Percentiles rank a stretch among this genome's conserved stretches.
Conservation (phyloP, 176 grass and related monocot genomes). For the Oryza coarctata region DNA sequence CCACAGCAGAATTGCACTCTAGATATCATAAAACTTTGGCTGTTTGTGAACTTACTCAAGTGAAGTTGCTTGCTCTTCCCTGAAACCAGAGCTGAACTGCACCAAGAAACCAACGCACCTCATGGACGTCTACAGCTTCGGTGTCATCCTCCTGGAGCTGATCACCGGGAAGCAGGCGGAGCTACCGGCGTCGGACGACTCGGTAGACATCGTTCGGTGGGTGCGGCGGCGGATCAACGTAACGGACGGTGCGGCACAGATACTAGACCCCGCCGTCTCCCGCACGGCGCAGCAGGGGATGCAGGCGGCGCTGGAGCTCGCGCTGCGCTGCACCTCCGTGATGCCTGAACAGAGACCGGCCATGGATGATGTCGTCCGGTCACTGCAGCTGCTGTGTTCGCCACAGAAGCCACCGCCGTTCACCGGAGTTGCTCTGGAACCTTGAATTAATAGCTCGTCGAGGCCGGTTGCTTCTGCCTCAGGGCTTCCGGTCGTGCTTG, state of each 20-base stretch:
- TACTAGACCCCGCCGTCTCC: slow-evolving; percentile 53
- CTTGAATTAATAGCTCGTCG: neutral
- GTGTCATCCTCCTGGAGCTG: slow-evolving; percentile 75
- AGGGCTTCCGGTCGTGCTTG: neutral
- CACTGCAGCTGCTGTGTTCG: slow-evolving; percentile 33
- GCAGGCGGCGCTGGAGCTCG: slow-evolving; percentile 54
- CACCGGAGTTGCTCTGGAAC: neutral
- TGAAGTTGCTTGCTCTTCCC: neutral
- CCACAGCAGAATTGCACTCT: neutral
- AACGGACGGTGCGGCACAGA: slow-evolving; percentile 37
- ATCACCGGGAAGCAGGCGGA: slow-evolving; percentile 62
- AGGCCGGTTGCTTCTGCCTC: neutral
- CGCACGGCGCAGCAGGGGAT: slow-evolving; percentile 40
- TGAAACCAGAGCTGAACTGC: slow-evolving; percentile 53
- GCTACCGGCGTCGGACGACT: slow-evolving; percentile 45
- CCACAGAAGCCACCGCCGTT: too few relatives aligned
- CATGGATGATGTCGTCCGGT: slow-evolving; percentile 54
- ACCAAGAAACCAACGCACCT: slow-evolving; percentile 56
- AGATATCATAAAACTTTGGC: neutral
- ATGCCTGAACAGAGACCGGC: slow-evolving; percentile 64
- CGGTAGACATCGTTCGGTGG: slow-evolving; percentile 60
- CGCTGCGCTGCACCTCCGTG: slow-evolving; percentile 62
- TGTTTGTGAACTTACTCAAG: neutral
- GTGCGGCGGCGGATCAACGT: slow-evolving; percentile 66
- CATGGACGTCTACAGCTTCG: slow-evolving; percentile 80